Evolutionary conservation across 768 basidiomycete species (phyloP).

Genomic region (Leucocoprinus leucothites): DNA sequence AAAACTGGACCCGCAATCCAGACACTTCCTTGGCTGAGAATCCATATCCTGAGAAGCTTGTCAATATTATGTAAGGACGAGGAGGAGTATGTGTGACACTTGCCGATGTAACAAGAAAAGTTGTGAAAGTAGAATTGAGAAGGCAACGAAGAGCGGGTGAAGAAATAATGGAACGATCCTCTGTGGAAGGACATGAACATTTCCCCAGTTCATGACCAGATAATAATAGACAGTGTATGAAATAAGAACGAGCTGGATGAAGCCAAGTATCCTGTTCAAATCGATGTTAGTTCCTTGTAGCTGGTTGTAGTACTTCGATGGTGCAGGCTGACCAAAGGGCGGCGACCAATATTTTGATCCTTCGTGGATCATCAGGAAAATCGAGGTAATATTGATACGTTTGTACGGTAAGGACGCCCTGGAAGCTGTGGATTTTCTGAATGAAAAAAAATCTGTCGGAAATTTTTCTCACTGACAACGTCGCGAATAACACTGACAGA

Average conservation of each 20-base stretch:
- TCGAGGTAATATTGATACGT: slow-evolving; percentile 18
- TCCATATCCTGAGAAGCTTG: slow-evolving; percentile 13
- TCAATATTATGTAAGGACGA: not conserved
- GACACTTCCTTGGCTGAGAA: slow-evolving; percentile 12
- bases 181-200: slow-evolving; percentile 3
- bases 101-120: slow-evolving; percentile 17
- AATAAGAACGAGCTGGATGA: slow-evolving; percentile 17
- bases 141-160: slow-evolving; percentile 16
- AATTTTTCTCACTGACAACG: slow-evolving; percentile 1
- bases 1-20: slow-evolving; percentile 4
- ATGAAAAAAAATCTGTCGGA: too few species aligned
- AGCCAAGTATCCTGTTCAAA: slow-evolving; percentile 15
- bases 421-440: slow-evolving; percentile 12
- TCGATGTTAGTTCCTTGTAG: not conserved
- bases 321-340: slow-evolving; percentile 8
- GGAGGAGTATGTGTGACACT: too few species aligned
- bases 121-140: slow-evolving; percentile 15
- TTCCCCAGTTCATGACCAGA: slow-evolving; percentile 19
- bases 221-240: slow-evolving; percentile 19
- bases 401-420: slow-evolving; percentile 19
- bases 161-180: slow-evolving; percentile 12
- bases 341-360: slow-evolving; percentile 15
- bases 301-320: not conserved
- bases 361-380: slow-evolving; percentile 15
- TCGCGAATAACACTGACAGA: slow-evolving; percentile 4